These are phyloP conservation scores for Borealophlyctis nickersoniae DNA, from an alignment of 192 early-diverging fungal species.

Conservation along the genomic window DNA sequence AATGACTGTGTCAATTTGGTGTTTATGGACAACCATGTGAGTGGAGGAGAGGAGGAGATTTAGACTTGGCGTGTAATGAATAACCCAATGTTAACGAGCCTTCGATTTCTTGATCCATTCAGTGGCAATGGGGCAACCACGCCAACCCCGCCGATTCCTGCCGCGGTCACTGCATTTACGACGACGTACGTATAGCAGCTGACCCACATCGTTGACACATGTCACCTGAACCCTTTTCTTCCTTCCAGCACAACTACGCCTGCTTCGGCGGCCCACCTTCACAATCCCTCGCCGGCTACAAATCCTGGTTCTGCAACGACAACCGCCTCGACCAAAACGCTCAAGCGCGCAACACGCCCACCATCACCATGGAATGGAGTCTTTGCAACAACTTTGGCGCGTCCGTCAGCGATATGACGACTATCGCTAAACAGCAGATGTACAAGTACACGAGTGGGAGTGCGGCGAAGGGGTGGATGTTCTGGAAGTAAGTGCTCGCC, in stretches of 20 bases:
- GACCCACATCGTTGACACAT: no score
- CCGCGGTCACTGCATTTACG: background rate
- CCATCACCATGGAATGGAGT: background rate
- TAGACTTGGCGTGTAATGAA: no score
- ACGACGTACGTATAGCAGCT: no score
- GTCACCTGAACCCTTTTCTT: no score
- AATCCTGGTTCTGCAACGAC: background rate
- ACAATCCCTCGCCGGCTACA: background rate
- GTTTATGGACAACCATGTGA: background rate
- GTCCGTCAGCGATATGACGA: background rate
- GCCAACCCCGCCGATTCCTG: background rate
- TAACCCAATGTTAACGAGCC: background rate
- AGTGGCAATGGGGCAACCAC: no score
- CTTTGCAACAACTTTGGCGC: background rate
- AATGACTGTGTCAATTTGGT: background rate
- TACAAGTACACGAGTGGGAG: background rate
- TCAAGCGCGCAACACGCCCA: background rate
- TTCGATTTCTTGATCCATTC: background rate
- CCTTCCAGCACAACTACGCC: conserved; percentile 3
- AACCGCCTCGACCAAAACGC: background rate
- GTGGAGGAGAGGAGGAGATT: no score
- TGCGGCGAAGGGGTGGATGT: background rate
- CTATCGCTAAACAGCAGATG: background rate
- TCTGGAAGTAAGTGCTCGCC: no score
- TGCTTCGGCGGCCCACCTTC: background rate